Evolutionary conservation across 2,329 filamentous ascomycete species (phyloP), one percentile per base, ranked within the genome.

Genomic region (Arthroderma sp.): DNA sequence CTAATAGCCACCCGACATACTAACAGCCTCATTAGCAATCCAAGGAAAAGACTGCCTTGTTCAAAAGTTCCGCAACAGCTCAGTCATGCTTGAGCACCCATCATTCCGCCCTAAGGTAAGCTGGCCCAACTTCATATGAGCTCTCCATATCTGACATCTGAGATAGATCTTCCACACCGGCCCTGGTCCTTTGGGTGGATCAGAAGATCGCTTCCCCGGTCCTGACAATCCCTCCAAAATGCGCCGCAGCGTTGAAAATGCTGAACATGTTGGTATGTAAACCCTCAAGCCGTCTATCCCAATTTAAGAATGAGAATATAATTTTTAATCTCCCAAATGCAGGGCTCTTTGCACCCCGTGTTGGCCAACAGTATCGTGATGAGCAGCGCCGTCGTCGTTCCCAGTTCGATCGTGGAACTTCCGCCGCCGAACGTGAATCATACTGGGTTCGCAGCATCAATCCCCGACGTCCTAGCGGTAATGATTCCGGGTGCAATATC

Each of bases 51-150:
- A 94, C 57, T 89, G 85, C 51, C 72, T 96, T 0, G 78, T 95
- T 5, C 84, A 93, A 61, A 95, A 96, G 60, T 98, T 98, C 58
- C 81, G 91, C 32, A 98, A 98, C 67, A 94, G 86, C 34, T 89
- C 86, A 0, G 87, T 98, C 29, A 95, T 96, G 86, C 71, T 89
- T 1, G 88, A 96, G 64, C 76, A 80, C 7, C 71, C 78, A 0
- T 79, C 82, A 43, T 94, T 86, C 56, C 80, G 86, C 1, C 91
- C 91, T 0, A 93, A 93, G 72, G 83, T 87, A 61, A 53, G 59
- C 48, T 22, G 15, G 3, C 15, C 3, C 15, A 22, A 5, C 4
- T 11, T 4, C 44, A 31, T 38, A 22, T 11, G n/a, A 7, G n/a
- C 28, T 5, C 10, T 30, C 49, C 74, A 66, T 44, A 74, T 72